These are phyloP conservation scores for Dunaliella primolecta DNA, from an alignment of 139 green algal genomes.

Conservation along the genomic window DNA sequence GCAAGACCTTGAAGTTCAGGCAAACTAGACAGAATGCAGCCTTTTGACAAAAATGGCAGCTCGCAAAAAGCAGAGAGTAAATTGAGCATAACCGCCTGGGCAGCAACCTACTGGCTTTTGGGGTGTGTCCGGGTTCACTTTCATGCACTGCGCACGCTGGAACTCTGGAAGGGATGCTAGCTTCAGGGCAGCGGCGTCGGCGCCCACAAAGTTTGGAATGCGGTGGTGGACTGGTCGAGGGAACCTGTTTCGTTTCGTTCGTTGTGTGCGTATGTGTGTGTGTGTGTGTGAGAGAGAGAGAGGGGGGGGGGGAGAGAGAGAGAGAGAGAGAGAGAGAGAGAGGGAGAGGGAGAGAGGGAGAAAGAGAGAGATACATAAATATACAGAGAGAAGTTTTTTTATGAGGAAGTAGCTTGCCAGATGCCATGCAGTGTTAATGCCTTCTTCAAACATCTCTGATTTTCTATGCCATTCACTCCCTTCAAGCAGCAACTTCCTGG, in stretches of 20 bases:
- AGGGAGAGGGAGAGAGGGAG: not conserved
- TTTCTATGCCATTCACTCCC: too few relatives aligned
- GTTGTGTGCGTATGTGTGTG: not conserved
- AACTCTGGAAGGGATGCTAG: slow-evolving; percentile 67
- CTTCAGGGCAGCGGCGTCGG: slow-evolving; percentile 56
- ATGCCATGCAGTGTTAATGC: not conserved
- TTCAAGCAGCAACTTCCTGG: too few relatives aligned
- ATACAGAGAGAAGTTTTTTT: not conserved
- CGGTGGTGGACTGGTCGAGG: slow-evolving; percentile 74
- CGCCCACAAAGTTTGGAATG: slow-evolving; percentile 80
- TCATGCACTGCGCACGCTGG: slow-evolving; percentile 34
- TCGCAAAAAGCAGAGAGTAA: too few relatives aligned
- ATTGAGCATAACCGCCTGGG: too few relatives aligned
- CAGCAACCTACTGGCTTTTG: slow-evolving; percentile 69
- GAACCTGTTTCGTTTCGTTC: not conserved
- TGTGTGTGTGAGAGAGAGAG: not conserved
- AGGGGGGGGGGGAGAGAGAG: not conserved
- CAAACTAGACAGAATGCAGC: too few relatives aligned
- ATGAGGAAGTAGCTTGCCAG: too few relatives aligned
- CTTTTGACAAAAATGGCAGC: too few relatives aligned
- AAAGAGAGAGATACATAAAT: not conserved
- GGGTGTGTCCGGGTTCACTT: slow-evolving; percentile 80
- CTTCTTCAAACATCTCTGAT: too few relatives aligned
- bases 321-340: not conserved
- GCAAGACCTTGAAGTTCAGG: too few relatives aligned